Percentiles rank a stretch among this genome's conserved stretches.
Conservation (phyloP, 202 grass and related monocot genomes). For the Zizania palustris region DNA sequence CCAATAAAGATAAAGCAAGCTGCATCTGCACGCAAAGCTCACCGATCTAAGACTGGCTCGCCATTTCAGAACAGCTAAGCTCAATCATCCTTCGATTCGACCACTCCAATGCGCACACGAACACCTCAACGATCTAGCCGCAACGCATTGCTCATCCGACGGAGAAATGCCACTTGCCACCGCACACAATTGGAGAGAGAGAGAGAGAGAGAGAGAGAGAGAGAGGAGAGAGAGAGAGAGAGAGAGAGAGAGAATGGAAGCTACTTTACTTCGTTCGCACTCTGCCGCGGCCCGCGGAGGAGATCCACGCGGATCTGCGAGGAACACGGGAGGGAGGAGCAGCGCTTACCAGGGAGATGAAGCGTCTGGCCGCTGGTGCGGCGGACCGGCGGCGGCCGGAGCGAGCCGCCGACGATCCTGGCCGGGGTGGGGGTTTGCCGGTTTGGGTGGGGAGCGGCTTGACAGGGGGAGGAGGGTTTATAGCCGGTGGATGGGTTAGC, state of each 20-base stretch:
- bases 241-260: no score
- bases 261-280: background rate
- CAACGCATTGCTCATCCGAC: background rate
- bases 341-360: background rate
- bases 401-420: constrained; percentile 6
- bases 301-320: constrained; percentile 18
- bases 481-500: background rate
- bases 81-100: background rate
- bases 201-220: background rate
- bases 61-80: background rate
- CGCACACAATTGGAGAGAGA: background rate
- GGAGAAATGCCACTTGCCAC: background rate
- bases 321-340: background rate
- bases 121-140: background rate
- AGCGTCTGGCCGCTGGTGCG: background rate
- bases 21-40: constrained; percentile 19
- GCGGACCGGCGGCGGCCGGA: background rate
- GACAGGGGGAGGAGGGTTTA: background rate
- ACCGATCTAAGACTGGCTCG: background rate
- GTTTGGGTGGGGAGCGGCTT: constrained; percentile 8
- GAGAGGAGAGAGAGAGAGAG: background rate
- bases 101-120: background rate
- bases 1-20: background rate
- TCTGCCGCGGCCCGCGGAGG: background rate
- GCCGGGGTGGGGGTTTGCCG: background rate